These are phyloP conservation scores for Pyrenopolyporus hunteri DNA, from an alignment of 495 filamentous ascomycete genomes.

Conservation along the genomic window DNA sequence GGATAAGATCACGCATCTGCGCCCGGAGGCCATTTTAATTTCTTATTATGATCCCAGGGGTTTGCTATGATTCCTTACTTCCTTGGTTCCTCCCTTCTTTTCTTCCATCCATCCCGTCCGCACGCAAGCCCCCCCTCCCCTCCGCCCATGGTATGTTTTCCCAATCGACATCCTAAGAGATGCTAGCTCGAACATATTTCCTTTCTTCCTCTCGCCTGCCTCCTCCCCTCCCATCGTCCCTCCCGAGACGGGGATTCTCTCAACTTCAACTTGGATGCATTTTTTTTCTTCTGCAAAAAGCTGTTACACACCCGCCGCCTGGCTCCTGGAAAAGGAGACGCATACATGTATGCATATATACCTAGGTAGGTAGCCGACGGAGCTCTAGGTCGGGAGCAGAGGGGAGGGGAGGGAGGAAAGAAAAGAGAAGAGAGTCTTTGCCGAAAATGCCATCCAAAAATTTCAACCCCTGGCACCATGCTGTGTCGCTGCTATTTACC, in stretches of 20 bases:
- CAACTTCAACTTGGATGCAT: too few relatives aligned
- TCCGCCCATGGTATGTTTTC: not conserved
- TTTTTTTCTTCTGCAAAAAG: too few relatives aligned
- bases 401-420: not conserved
- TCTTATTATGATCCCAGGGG: slow-evolving; percentile 3
- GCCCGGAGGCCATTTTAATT: not conserved
- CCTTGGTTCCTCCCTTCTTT: not conserved
- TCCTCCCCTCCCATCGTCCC: not conserved
- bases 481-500: slow-evolving; percentile 21
- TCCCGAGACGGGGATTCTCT: too few relatives aligned
- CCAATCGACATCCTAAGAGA: not conserved
- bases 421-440: not conserved
- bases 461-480: slow-evolving; percentile 14
- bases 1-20: not conserved
- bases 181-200: slow-evolving; percentile 21
- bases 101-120: not conserved
- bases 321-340: too few relatives aligned
- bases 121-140: not conserved
- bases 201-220: not conserved
- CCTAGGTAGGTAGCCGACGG: not conserved
- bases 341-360: too few relatives aligned
- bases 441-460: slow-evolving; percentile 32
- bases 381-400: too few relatives aligned
- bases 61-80: not conserved
- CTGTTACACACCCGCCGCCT: too few relatives aligned